Evolutionary conservation across 2,329 filamentous ascomycete species (phyloP), one percentile per base, ranked within the genome.

Genomic region (Decorospora gaudefroyi): DNA sequence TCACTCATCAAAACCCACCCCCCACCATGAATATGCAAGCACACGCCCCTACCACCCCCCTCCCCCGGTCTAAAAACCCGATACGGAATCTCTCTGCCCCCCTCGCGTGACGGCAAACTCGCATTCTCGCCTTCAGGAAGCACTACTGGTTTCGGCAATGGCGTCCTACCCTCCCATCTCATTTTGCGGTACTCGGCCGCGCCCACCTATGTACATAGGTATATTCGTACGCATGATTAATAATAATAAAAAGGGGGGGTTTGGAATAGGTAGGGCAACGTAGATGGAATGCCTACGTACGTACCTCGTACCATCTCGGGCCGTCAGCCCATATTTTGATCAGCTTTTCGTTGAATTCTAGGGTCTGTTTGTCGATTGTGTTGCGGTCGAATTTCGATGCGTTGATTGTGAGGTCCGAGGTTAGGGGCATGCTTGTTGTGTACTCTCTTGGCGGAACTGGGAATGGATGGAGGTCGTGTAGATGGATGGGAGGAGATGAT

Each of bases 21-120:
- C 11, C 74, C 74, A 25, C 78, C 81, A 57, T 84, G 81, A 31
- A 83, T 76, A 59, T 83, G 79, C 49, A 81, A 62, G 53, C 79
- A 74, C 2, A 80, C 67, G 1, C 76, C 78, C 40, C 70, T 73
- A 15, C 61, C 58, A 18, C 67, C 64, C 4, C 72, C 75, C 16
- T 73, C 68, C n/a, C 72, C 70, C 1, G 80, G 79, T 34, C 71
- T 71, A 47, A 81, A 77, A 3, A 78, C 69, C 19, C 79, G 74
- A 42, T 76, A 79, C 1, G 78, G 75, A 10, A 84, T 81, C 6
- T 65, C 55, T 22, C 80, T 72, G 3, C 72, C 75, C 0, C 61
- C 11, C 2, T 83, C 78, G 4, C 80, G 69, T 1, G 79, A 82
- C 0, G 79, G 79, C 5, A 84, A 66, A 0, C 51, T 64, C 45